These are phyloP conservation scores for Brasenia schreberi DNA, from an alignment of 164 flowering plant genomes.

Conservation along the genomic window DNA sequence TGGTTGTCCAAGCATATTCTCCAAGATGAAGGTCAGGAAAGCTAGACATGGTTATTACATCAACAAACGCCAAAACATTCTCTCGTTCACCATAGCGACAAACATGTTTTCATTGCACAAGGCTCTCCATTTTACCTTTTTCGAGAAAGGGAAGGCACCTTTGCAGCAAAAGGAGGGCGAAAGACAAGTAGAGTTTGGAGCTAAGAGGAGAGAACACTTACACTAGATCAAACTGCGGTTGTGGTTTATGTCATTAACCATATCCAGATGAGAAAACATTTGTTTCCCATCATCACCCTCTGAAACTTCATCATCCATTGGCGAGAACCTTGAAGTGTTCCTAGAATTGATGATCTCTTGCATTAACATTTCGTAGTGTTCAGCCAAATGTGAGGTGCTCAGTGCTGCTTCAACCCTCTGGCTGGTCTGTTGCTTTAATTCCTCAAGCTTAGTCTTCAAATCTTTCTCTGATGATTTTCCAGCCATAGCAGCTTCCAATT, in stretches of 20 bases:
- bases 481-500: constrained; percentile 4
- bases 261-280: background rate
- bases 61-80: no score
- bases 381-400: background rate
- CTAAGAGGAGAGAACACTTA: background rate
- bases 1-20: no score
- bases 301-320: background rate
- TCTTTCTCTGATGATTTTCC: constrained; percentile 3
- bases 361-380: background rate
- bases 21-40: no score
- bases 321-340: background rate
- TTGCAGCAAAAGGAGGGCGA: background rate
- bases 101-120: no score
- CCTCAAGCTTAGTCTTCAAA: constrained; percentile 9
- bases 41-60: no score
- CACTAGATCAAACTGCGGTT: background rate
- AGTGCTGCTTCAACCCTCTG: background rate
- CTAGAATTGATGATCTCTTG: background rate
- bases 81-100: no score
- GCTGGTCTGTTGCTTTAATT: constrained; percentile 4
- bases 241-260: background rate
- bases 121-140: background rate
- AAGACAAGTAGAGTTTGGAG: no score
- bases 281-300: background rate
- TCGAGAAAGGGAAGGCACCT: background rate